These are phyloP conservation scores for Warburgia ugandensis DNA, from an alignment of 164 flowering plant species.

Conservation along the genomic window DNA sequence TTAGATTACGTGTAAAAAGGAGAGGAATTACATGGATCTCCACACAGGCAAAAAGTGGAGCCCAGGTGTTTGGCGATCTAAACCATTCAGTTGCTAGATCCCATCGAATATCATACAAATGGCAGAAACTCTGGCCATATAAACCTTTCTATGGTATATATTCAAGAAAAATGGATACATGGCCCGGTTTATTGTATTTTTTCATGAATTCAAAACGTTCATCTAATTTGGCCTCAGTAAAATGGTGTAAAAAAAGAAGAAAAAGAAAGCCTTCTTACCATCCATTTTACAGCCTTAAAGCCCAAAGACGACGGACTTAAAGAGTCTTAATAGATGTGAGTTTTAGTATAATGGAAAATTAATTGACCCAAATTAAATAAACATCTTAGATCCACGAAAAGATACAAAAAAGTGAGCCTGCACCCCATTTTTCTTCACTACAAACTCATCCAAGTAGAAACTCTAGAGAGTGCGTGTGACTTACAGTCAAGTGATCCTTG, in stretches of 20 bases:
- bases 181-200: too few relatives aligned
- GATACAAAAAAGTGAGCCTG: background rate
- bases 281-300: too few relatives aligned
- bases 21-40: background rate
- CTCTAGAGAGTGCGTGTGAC: background rate
- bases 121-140: too few relatives aligned
- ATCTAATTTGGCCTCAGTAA: too few relatives aligned
- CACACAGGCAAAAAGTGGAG: background rate
- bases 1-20: background rate
- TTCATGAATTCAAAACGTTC: too few relatives aligned
- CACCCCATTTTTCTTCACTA: background rate
- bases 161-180: background rate
- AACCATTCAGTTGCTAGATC: background rate
- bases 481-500: slow-evolving; percentile 30
- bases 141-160: too few relatives aligned
- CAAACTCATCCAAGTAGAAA: background rate
- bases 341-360: background rate
- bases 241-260: too few relatives aligned
- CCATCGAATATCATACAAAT: background rate
- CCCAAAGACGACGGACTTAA: background rate
- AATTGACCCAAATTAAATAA: background rate
- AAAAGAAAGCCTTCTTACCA: too few relatives aligned
- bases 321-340: background rate
- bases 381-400: background rate
- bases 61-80: background rate